A percentile compares a stretch with the other conserved stretches of the same genome.
Conservation (phyloP, 2,329 filamentous ascomycete species). For the Colletotrichum musae region DNA sequence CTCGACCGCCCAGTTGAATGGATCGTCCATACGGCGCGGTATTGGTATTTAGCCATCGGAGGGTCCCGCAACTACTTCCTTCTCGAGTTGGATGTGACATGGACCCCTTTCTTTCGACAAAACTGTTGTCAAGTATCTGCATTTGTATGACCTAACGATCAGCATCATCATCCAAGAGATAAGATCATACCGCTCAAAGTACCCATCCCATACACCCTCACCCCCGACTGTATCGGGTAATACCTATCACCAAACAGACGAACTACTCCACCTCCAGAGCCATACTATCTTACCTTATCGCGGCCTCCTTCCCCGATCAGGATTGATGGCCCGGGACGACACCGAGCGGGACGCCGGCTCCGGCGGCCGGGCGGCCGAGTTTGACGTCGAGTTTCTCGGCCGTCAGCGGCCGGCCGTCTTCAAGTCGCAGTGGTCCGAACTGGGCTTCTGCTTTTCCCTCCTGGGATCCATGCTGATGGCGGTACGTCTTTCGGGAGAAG, state of each 20-base stretch:
- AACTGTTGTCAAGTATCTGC: slow-evolving; percentile 2
- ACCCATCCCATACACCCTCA: no score
- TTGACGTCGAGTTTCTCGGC: slow-evolving; percentile 71
- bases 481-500: slow-evolving; percentile 48
- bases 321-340: slow-evolving; percentile 28
- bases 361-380: slow-evolving; percentile 13
- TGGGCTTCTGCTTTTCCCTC: slow-evolving; percentile 74
- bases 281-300: no score
- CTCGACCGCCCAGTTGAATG: not conserved
- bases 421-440: slow-evolving; percentile 66
- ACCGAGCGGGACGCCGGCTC: slow-evolving; percentile 33
- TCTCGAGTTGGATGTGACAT: slow-evolving; percentile 8
- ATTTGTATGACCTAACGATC: slow-evolving; percentile 4
- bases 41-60: slow-evolving; percentile 28
- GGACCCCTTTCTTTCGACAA: slow-evolving; percentile 14
- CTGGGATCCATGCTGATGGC: slow-evolving; percentile 75
- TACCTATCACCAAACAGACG: not conserved
- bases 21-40: not conserved
- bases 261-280: not conserved
- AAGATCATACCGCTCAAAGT: not conserved
- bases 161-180: not conserved
- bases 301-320: not conserved
- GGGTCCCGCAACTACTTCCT: not conserved
- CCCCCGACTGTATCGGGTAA: no score
- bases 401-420: slow-evolving; percentile 73